Conservation (phyloP, 2,329 filamentous ascomycete species). For the Calonectria pauciramosa region DNA sequence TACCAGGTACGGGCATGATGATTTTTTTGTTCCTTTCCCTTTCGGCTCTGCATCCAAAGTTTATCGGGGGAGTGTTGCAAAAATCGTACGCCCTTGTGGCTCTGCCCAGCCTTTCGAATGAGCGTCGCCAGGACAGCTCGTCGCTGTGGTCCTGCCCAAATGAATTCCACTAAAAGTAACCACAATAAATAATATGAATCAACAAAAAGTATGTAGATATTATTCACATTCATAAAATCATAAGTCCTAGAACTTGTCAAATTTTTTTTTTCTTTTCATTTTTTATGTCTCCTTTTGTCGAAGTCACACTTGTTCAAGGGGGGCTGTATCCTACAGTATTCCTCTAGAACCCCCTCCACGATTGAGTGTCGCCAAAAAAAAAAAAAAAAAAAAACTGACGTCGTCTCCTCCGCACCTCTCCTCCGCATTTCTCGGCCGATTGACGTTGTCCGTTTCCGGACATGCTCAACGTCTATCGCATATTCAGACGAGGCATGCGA, state of each 20-base stretch:
- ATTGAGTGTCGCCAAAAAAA: background rate
- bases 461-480: background rate
- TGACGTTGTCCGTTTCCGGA: background rate
- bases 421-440: constrained; percentile 24
- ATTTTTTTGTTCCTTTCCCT: background rate
- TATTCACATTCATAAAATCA: background rate
- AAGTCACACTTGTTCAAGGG: background rate
- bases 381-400: background rate
- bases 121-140: background rate
- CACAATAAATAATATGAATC: background rate
- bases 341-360: background rate
- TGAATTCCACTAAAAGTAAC: background rate
- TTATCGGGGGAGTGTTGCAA: background rate
- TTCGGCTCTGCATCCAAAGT: background rate
- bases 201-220: background rate
- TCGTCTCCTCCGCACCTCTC: constrained; percentile 10
- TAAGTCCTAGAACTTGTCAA: no score
- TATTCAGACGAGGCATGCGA: background rate
- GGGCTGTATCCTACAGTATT: background rate
- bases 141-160: background rate
- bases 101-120: background rate
- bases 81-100: background rate
- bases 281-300: background rate
- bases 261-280: no score
- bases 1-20: background rate